Conservation (phyloP, 1,139 yeast genomes). For the Yamadazyma sp. region DNA sequence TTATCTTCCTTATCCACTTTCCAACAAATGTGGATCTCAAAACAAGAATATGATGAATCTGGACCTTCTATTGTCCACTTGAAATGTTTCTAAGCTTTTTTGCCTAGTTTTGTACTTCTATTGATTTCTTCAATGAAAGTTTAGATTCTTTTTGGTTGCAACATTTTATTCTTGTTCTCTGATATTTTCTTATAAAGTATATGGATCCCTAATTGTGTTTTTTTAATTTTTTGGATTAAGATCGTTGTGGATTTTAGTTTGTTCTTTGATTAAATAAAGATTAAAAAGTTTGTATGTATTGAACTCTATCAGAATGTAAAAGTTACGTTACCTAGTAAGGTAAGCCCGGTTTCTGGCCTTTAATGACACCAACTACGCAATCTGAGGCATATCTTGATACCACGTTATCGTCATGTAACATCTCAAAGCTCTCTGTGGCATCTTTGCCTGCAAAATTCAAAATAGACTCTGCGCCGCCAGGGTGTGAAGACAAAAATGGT, state of each 20-base stretch:
- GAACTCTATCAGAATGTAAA: background rate
- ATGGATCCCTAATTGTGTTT: slow-evolving; percentile 4
- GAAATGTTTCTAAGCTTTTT: slow-evolving; percentile 89
- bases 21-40: slow-evolving; percentile 99
- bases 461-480: slow-evolving; percentile 82
- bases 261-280: slow-evolving; percentile 4
- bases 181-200: slow-evolving; percentile 4
- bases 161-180: slow-evolving; percentile 3
- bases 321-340: background rate
- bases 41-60: slow-evolving; percentile 99
- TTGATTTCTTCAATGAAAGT: background rate
- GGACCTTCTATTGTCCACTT: slow-evolving; percentile 99
- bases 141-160: background rate
- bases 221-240: slow-evolving; percentile 3
- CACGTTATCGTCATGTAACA: slow-evolving; percentile 56
- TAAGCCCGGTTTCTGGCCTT: slow-evolving; percentile 44
- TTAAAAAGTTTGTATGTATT: background rate
- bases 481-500: slow-evolving; percentile 74
- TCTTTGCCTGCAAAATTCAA: slow-evolving; percentile 84
- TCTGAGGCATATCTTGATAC: slow-evolving; percentile 48
- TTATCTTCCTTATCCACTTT: slow-evolving; percentile 97
- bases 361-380: slow-evolving; percentile 50
- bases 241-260: slow-evolving; percentile 2
- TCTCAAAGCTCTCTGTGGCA: slow-evolving; percentile 79
- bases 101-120: slow-evolving; percentile 2